A percentile compares a stretch with the other conserved stretches of the same genome.
Conservation (phyloP, 2,329 filamentous ascomycete genomes). For the Arachnopeziza araneosa region DNA sequence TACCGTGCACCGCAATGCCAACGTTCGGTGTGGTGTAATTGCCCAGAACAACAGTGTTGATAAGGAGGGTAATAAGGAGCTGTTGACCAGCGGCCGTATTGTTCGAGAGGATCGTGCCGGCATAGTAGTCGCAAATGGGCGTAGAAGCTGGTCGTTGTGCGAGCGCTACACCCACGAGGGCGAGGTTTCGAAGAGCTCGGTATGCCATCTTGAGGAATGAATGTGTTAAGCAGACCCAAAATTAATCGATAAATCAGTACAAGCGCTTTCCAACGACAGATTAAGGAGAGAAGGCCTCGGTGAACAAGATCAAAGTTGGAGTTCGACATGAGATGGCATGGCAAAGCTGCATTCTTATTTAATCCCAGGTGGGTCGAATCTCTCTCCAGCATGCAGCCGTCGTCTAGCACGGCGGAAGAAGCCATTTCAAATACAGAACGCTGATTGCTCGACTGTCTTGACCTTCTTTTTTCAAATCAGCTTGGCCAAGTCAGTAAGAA, state of each 20-base stretch:
- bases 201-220: background rate
- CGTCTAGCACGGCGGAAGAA: background rate
- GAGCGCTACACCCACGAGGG: background rate
- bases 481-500: background rate
- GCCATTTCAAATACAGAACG: background rate
- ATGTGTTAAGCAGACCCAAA: too few species aligned
- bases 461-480: background rate
- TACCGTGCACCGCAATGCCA: constrained; percentile 46
- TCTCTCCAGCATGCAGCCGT: background rate
- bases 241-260: too few species aligned
- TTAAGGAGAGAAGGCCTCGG: background rate
- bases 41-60: constrained; percentile 58
- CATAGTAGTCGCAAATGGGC: constrained; percentile 17
- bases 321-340: background rate
- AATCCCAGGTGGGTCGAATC: background rate
- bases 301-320: background rate
- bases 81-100: constrained; percentile 54
- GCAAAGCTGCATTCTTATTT: background rate
- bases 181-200: background rate
- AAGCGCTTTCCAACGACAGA: background rate
- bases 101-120: constrained; percentile 25
- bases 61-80: constrained; percentile 47
- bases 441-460: background rate
- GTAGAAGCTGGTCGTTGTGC: constrained; percentile 7
- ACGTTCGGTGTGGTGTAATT: constrained; percentile 51